Evolutionary conservation across 805 yeast genomes (phyloP).

Genomic region (Myxozyma neglecta): DNA sequence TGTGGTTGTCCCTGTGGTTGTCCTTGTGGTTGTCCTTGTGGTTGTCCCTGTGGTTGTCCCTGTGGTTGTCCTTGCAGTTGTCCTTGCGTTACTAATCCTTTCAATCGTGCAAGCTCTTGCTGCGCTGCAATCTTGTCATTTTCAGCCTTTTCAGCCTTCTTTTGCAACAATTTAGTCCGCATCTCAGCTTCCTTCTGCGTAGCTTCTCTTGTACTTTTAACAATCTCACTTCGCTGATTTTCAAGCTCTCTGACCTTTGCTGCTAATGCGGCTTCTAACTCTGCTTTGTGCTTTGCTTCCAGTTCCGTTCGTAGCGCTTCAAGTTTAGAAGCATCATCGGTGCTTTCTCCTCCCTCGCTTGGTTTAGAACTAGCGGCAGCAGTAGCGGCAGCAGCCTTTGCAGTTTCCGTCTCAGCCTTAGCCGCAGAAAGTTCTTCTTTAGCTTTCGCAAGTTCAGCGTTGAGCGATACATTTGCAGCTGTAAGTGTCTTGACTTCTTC

Average conservation of each 20-base stretch:
- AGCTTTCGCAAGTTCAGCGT: constrained; percentile 15
- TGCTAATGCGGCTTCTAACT: constrained; percentile 23
- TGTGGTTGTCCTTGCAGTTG: constrained; percentile 5
- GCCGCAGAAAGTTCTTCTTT: constrained; percentile 13
- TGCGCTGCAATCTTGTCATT: constrained; percentile 38
- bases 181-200: constrained; percentile 60
- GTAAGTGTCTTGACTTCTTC: constrained; percentile 10
- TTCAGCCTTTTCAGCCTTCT: constrained; percentile 55
- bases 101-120: constrained; percentile 34
- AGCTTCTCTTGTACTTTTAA: constrained; percentile 50
- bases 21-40: background rate
- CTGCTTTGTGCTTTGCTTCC: constrained; percentile 36
- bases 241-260: constrained; percentile 42
- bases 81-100: background rate
- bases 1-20: background rate
- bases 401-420: constrained; percentile 23
- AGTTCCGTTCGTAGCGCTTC: constrained; percentile 31
- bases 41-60: constrained; percentile 4
- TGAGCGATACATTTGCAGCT: background rate
- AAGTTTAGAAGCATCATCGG: background rate
- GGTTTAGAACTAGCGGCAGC: constrained; percentile 35
- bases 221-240: constrained; percentile 44
- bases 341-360: background rate
- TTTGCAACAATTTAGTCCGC: constrained; percentile 55
- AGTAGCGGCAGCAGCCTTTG: constrained; percentile 24